These are phyloP conservation scores for Lipomyces mesembrius DNA, from an alignment of 805 yeast genomes.

Conservation along the genomic window DNA sequence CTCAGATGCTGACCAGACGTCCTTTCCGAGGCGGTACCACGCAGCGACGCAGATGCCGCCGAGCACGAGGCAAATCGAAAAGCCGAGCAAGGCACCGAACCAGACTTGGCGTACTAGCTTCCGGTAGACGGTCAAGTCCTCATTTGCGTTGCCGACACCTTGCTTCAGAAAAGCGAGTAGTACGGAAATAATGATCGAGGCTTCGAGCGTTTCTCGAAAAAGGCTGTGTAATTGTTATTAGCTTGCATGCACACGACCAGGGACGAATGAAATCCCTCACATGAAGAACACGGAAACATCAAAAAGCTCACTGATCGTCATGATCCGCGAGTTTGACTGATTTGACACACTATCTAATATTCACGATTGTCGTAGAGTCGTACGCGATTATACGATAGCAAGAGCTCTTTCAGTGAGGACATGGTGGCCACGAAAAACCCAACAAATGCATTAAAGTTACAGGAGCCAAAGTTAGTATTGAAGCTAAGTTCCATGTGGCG, in stretches of 20 bases:
- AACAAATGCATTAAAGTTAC: too few species aligned
- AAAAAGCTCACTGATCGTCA: conserved; percentile 59
- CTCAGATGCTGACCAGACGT: conserved; percentile 85
- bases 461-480: too few species aligned
- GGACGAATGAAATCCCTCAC: conserved; percentile 14
- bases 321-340: conserved; percentile 31
- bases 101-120: conserved; percentile 79
- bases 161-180: conserved; percentile 89
- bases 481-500: too few species aligned
- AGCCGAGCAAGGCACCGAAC: conserved; percentile 77
- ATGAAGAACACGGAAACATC: conserved; percentile 47
- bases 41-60: conserved; percentile 97
- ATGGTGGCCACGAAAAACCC: too few species aligned
- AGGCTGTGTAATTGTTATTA: conserved; percentile 48
- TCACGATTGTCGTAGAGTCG: not conserved
- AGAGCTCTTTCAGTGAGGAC: too few species aligned
- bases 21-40: conserved; percentile 77
- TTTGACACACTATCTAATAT: not conserved
- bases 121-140: conserved; percentile 55
- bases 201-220: conserved; percentile 92
- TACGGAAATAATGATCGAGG: conserved; percentile 88
- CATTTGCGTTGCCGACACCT: conserved; percentile 63
- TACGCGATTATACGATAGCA: not conserved
- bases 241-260: not conserved
- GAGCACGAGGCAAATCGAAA: conserved; percentile 74